Conservation (phyloP, 192 early-diverging fungal species). For the Linnemannia zychae region DNA sequence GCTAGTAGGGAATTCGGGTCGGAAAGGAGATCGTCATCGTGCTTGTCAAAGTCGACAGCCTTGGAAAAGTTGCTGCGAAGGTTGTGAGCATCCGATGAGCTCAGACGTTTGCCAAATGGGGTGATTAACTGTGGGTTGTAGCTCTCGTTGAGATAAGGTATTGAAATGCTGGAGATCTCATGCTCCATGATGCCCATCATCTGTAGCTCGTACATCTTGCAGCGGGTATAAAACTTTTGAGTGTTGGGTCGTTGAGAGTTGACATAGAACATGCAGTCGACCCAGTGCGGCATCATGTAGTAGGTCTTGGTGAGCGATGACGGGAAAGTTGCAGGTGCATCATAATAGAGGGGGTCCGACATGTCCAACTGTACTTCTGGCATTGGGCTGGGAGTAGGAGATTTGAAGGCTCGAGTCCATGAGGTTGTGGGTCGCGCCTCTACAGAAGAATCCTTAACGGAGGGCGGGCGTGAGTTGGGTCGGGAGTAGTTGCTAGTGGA, state of each 20-base stretch:
- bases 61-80: slow-evolving; percentile 11
- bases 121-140: slow-evolving; percentile 29
- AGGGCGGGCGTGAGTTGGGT: slow-evolving; percentile 26
- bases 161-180: slow-evolving; percentile 64
- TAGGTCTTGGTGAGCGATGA: slow-evolving; percentile 52
- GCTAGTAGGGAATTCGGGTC: slow-evolving; percentile 40
- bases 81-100: slow-evolving; percentile 29
- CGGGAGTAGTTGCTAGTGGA: slow-evolving; percentile 27
- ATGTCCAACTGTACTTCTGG: slow-evolving; percentile 55
- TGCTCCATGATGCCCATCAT: slow-evolving; percentile 84
- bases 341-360: slow-evolving; percentile 67
- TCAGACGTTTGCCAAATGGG: slow-evolving; percentile 39
- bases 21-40: slow-evolving; percentile 57
- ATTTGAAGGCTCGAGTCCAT: slow-evolving; percentile 20
- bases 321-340: slow-evolving; percentile 46
- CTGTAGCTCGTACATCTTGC: slow-evolving; percentile 89
- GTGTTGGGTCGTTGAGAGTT: slow-evolving; percentile 61
- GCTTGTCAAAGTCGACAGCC: slow-evolving; percentile 50
- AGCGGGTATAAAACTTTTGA: slow-evolving; percentile 74
- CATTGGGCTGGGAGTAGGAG: slow-evolving; percentile 14
- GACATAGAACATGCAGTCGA: slow-evolving; percentile 92
- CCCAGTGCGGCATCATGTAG: slow-evolving; percentile 91
- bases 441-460: slow-evolving; percentile 39
- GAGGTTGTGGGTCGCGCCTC: slow-evolving; percentile 26
- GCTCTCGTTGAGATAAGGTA: slow-evolving; percentile 64